A percentile compares a stretch with the other conserved stretches of the same genome.
Evolutionary conservation across 2,329 filamentous ascomycete genomes (phyloP).

Genomic region (Fusarium aywerte): DNA sequence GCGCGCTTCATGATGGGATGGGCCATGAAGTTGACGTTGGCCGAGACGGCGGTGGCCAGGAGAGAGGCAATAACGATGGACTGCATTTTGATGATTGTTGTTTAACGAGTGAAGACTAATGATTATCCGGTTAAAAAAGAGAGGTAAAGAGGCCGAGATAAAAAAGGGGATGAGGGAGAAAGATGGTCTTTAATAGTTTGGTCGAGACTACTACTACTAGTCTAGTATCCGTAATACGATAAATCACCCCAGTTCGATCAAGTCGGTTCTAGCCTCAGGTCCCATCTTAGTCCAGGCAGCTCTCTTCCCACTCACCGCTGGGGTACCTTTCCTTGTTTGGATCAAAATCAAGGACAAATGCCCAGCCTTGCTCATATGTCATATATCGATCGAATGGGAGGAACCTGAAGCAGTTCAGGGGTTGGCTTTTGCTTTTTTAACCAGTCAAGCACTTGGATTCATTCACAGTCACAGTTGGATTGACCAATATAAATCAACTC

Average conservation of each 20-base stretch:
- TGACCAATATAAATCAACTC: neutral
- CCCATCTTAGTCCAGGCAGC: neutral
- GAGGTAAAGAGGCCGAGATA: neutral
- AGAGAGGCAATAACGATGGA: constrained; percentile 46
- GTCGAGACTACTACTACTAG: neutral
- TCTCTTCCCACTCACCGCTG: neutral
- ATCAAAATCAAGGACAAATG: neutral
- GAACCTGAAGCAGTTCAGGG: neutral
- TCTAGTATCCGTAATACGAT: no score
- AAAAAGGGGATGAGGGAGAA: neutral
- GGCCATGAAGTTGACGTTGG: constrained; percentile 44
- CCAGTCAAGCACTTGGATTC: neutral
- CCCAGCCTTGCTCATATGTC: neutral
- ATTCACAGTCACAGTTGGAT: neutral
- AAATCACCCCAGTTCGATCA: neutral
- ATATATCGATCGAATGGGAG: neutral
- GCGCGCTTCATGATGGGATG: constrained; percentile 46
- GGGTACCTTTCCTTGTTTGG: neutral
- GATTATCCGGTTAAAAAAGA: neutral
- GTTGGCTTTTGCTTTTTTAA: neutral
- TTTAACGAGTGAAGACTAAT: constrained; percentile 4
- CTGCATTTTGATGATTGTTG: constrained; percentile 42
- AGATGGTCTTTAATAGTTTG: constrained; percentile 11
- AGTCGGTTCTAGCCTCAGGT: neutral
- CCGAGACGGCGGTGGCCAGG: constrained; percentile 44